Evolutionary conservation across 805 yeast genomes (phyloP), one percentile per base, ranked within the genome.

Genomic region (Wickerhamomyces sydowiorum): DNA sequence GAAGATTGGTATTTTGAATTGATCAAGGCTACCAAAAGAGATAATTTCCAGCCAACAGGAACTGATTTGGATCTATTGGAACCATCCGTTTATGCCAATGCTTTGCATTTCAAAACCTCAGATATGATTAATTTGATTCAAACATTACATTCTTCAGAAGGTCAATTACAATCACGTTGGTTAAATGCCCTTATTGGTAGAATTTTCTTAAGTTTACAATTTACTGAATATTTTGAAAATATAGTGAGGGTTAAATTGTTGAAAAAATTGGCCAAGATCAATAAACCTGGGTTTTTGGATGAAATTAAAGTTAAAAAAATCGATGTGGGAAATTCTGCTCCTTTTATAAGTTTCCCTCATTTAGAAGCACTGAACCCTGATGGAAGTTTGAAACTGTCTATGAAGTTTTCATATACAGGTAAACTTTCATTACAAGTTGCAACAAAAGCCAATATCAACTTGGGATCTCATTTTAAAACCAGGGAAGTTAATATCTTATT

Each of bases 1-100:
- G 99, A 93, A 61, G 96, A 91, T 59, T 82, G 96, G 85, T 93
- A 91, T 59, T 89, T 88, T 61, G 80, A 86, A 1, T 67, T 93
- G 41, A 70, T 91, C n/a, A 70, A 82, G 43, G 95, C 95, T 1
- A 76, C 91, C 0, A 84, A 82, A 45, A 62, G 64, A 5, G 64
- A 62, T 9, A 48, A 51, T 14, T 23, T 40, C 14, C 33, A 38
- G 21, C 43, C 56, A 3, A 31, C 49, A 12, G 51, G 50, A 3
- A 43, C 51, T 2, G 56, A 52, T 17, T 48, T 56, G 7, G 68
- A 67, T 39, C 38, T 58, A 6, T 39, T 79, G 17, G 79, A 81
- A 40, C 88, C 97, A 1, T 54, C 70, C 1, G 44, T 76, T 0
- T 71, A 76, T 60, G 97, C 98, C 0, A 73, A 75, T 46, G 78